These are phyloP conservation scores for Chrysoporthe puriensis DNA, from an alignment of 2,329 filamentous ascomycete genomes.

Conservation along the genomic window DNA sequence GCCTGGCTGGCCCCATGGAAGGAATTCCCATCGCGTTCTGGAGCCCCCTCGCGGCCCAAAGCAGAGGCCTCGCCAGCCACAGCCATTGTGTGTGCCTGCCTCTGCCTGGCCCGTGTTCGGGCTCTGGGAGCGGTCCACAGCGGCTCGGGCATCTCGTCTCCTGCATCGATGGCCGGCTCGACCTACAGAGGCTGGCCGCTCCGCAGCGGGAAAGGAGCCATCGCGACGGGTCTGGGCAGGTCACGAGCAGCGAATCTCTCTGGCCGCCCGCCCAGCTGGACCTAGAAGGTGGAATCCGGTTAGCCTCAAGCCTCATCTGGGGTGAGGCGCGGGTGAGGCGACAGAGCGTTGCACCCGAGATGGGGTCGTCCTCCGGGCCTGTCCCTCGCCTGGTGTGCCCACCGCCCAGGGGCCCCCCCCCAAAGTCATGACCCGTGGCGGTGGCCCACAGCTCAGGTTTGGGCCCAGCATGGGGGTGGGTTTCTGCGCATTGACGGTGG, in stretches of 20 bases:
- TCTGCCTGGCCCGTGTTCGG: background rate
- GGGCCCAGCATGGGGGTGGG: constrained; percentile 8
- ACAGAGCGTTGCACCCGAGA: constrained; percentile 23
- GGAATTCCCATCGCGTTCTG: constrained; percentile 3
- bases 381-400: constrained; percentile 2
- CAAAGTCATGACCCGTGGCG: constrained; percentile 13
- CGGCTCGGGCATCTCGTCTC: background rate
- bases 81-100: background rate
- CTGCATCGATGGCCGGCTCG: background rate
- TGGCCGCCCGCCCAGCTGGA: constrained; percentile 12
- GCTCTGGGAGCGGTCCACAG: background rate
- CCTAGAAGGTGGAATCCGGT: constrained; percentile 17
- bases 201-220: background rate
- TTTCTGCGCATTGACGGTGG: constrained; percentile 10
- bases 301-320: constrained; percentile 25
- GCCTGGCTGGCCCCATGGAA: background rate
- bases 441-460: constrained; percentile 4
- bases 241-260: background rate
- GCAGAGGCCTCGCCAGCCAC: constrained; percentile 14
- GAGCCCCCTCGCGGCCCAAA: background rate
- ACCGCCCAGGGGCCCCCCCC: background rate
- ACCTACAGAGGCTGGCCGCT: background rate
- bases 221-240: background rate
- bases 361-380: constrained; percentile 19
- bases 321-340: constrained; percentile 27